A percentile compares a stretch with the other conserved stretches of the same genome.
These are phyloP conservation scores for Orychophragmus violaceus DNA, from an alignment of 345 rosid genomes.

Conservation along the genomic window DNA sequence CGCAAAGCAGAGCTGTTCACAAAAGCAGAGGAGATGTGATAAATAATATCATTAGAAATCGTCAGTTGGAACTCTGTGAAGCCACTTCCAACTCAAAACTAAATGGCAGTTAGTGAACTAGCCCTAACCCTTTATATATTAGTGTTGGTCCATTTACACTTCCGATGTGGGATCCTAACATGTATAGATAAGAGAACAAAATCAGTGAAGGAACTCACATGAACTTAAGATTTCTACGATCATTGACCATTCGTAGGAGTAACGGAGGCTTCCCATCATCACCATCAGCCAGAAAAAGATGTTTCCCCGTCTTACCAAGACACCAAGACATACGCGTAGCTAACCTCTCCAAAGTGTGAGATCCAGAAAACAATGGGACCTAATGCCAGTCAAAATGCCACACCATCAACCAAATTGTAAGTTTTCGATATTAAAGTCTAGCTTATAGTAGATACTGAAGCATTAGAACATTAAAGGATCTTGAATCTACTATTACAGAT, in stretches of 20 bases:
- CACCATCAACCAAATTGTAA: neutral
- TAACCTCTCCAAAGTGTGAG: constrained; percentile 50
- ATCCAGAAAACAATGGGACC: constrained; percentile 76
- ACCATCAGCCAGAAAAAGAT: constrained; percentile 63
- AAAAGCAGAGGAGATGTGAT: constrained; percentile 1
- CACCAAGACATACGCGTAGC: constrained; percentile 53
- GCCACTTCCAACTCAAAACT: no score
- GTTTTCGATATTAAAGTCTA: neutral
- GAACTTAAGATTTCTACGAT: constrained; percentile 64
- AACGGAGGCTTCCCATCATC: constrained; percentile 62
- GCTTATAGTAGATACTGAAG: neutral
- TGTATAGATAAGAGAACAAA: neutral
- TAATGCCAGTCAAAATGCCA: constrained; percentile 18
- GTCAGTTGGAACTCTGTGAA: no score
- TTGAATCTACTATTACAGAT: neutral
- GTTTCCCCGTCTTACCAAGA: constrained; percentile 83
- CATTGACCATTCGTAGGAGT: constrained; percentile 68
- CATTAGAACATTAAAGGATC: neutral
- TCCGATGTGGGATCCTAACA: no score
- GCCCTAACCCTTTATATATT: no score
- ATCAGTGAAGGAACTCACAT: constrained; percentile 47
- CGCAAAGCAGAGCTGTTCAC: constrained; percentile 72
- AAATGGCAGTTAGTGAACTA: no score
- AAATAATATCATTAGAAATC: neutral
- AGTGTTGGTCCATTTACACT: no score